Base-by-base conservation (phyloP, 1,284 basidiomycete genomes). In the Fomes fomentarius region DNA sequence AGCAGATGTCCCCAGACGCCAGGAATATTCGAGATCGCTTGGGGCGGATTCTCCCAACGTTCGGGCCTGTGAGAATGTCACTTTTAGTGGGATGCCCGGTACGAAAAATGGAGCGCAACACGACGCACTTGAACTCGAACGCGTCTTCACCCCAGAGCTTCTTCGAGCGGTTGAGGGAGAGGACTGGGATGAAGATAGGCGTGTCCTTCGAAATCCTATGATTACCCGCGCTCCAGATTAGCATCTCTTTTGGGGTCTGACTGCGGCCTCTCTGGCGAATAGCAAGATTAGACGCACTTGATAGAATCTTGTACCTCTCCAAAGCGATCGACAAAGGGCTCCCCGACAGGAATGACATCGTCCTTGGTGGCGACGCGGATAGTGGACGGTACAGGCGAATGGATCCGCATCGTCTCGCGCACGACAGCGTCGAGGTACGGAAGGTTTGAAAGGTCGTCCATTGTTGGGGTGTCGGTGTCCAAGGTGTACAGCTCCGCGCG, bases 371-470 rank as follows among this genome's bases (percentile, higher is more conserved):
- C 77, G 7, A 78, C 69, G 2, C 91, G 79, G 17, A 80, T 65
- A 0, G 83, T 83, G 1, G 64, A 66, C 0, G 83, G 72, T 0
- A 90, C 85, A 1, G 91, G 89, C 0, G 84, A 63, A 61, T 87
- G 76, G 9, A 92, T 60, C n/a, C 92, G 80, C 30, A 94, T 71
- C 0, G 79, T 76, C 70, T 95, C 93, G 26, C 85, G 80, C 4
- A 91, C 75, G 14, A 93, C 84, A n/a, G 74, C 72, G 57, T 88
- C 86, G 11, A 88, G 81, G 61, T 87, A 87, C 1, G 79, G 77
- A 10, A 88, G 71, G 1, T 74, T 69, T 52, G 80, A 78, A 19
- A 88, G 73, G 48, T 85, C 76, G 19, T 87, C 85, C 81, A 85
- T 84, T 0, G 78, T 76, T 1, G 71, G 72, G 0, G 46, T 61